Conservation (phyloP, 1,284 basidiomycete species). For the Ustilago sp. region DNA sequence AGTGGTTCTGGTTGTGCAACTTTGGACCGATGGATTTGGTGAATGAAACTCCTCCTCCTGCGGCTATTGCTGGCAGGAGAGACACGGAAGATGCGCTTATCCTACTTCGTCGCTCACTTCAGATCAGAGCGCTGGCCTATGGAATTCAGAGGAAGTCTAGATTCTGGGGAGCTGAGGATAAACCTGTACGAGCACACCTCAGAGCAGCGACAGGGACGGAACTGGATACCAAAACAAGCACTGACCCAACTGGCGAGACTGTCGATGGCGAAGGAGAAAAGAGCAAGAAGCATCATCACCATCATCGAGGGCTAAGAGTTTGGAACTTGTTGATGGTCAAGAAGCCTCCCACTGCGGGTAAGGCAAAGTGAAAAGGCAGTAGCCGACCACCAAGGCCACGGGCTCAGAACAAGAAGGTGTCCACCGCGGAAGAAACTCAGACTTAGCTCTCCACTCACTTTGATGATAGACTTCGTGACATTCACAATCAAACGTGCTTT, state of each 20-base stretch:
- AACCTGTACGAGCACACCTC: conserved; percentile 22
- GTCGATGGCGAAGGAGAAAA: conserved; percentile 1
- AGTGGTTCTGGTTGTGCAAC: conserved; percentile 45
- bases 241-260: conserved; percentile 16
- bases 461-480: background rate
- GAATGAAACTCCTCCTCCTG: conserved; percentile 58
- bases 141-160: conserved; percentile 28
- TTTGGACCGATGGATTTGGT: conserved; percentile 52
- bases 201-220: conserved; percentile 7
- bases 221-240: conserved; percentile 13
- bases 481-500: background rate
- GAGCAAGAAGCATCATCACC: conserved; percentile 16
- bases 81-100: conserved; percentile 49
- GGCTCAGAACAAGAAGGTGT: background rate
- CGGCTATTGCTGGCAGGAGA: conserved; percentile 57
- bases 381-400: background rate
- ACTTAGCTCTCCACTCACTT: background rate
- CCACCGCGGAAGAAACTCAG: background rate
- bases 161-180: conserved; percentile 41
- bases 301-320: conserved; percentile 33
- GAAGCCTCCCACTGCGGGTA: conserved; percentile 12
- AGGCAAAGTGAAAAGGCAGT: conserved; percentile 5
- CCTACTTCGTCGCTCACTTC: conserved; percentile 29
- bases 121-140: conserved; percentile 40
- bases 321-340: conserved; percentile 44